These are phyloP conservation scores for Obba rivulosa DNA, from an alignment of 768 basidiomycete species.

Conservation along the genomic window DNA sequence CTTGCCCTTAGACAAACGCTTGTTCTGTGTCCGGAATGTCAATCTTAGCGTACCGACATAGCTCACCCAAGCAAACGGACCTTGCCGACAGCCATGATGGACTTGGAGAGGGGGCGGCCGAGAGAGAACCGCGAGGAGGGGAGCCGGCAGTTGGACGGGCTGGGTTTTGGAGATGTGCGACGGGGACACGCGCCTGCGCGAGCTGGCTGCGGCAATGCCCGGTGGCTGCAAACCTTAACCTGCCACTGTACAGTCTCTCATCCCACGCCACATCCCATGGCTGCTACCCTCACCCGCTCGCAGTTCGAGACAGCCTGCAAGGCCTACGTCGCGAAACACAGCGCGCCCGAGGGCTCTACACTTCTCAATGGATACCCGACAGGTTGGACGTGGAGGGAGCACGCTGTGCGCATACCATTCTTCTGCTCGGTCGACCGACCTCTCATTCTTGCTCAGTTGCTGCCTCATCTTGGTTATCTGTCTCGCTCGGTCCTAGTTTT, in stretches of 20 bases:
- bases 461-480: conserved; percentile 26
- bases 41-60: background rate
- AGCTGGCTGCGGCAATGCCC: conserved; percentile 13
- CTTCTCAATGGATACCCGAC: conserved; percentile 15
- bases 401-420: conserved; percentile 38
- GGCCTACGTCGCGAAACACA: conserved; percentile 36
- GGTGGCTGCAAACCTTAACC: conserved; percentile 63
- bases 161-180: conserved; percentile 35
- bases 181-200: conserved; percentile 9
- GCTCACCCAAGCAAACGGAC: conserved; percentile 33
- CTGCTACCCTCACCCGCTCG: conserved; percentile 47
- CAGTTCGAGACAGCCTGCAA: conserved; percentile 60
- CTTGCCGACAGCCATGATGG: conserved; percentile 86
- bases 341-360: background rate
- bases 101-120: conserved; percentile 29
- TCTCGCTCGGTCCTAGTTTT: conserved; percentile 19
- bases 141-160: conserved; percentile 44
- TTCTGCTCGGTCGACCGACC: background rate
- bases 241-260: conserved; percentile 39
- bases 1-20: conserved; percentile 96
- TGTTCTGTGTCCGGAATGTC: conserved; percentile 58
- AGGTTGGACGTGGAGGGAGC: conserved; percentile 62
- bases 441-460: conserved; percentile 15
- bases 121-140: conserved; percentile 34
- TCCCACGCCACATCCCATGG: conserved; percentile 38